Evolutionary conservation across 495 filamentous ascomycete species (phyloP), one percentile per base, ranked within the genome.

Genomic region (Chaetomium fimeti): DNA sequence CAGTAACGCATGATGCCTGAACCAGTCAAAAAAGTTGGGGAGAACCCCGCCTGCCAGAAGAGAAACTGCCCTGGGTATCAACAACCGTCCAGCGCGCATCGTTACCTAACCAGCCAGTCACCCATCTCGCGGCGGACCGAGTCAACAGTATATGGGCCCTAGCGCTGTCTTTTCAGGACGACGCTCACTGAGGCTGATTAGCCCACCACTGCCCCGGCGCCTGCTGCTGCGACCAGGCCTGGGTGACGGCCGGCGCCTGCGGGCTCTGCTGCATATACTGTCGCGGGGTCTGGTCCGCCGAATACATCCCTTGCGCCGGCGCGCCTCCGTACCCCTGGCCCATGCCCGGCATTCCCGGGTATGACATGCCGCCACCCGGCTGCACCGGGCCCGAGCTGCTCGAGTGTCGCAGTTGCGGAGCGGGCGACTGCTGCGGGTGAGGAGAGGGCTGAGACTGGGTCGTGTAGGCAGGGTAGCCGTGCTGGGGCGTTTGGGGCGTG

Each of bases 291-390:
- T 83, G 84, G 49, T 84, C 84, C 4, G 80, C 75, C 51, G 79
- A 75, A 63, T 87, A 87, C 71, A 88, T 84, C 58, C 78, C 81
- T 72, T 85, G 81, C 20, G 78, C 74, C 38, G 83, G 69, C 52
- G 77, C 74, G 42, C 83, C 68, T 55, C 78, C 71, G 64, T 82
- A 82, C 1, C 59, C 78, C 72, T 86, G 83, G 22, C 78, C 71
- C 73, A 89, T 79, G 43, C 81, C 79, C 52, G 83, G 84, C 82
- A 89, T 87, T 5, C 81, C 78, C 25, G 83, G 76, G 62, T 87
- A 87, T 60, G 82, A 82, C 72, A 87, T 77, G 68, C 68, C 77
- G 59, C 83, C 51, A 58, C 83, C 51, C 29, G 57, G 79, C 67
- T 87, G 83, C 71, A 88, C 83, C 72, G 88, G 87, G 47, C 85